Evolutionary conservation across 1,284 basidiomycete species (phyloP), one percentile per base, ranked within the genome.

Genomic region (Chondrostereum purpureum): DNA sequence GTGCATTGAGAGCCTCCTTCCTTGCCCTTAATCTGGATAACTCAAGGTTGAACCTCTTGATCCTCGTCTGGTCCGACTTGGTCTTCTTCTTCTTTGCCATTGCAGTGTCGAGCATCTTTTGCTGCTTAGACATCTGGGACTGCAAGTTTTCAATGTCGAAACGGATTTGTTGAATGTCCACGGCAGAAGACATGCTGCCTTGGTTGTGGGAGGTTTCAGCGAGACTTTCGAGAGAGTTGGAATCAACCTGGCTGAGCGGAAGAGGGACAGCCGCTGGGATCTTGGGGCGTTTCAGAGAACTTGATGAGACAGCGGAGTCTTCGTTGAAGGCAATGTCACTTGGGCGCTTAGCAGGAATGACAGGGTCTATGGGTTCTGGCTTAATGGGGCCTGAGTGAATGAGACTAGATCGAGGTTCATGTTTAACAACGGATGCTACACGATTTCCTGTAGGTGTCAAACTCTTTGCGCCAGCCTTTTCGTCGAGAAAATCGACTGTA

Each of bases 301-400:
- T 31, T 31, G 27, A 31, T 8, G 38, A 31, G 34, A 22, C 16
- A 11, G 6, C 33, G 12, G 37, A 5, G n/a, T 43, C 43, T 14
- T 42, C 13, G 37, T 33, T 46, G 20, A 57, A 59, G 2, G 56
- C 55, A 11, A 51, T 44, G 37, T 62, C 59, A 2, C 61, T 63
- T 23, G 46, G 45, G 39, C 67, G 66, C 54, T 72, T 72, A 17
- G 51, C 58, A 18, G 66, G 60, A 27, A 67, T 47, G 18, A 50
- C 50, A n/a, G 55, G 10, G n/a, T 63, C 62, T 1, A 45, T 19
- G 13, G 58, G 51, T 50, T 67, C 68, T 2, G 59, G 47, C 46
- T 70, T 70, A 42, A 62, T 50, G 5, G 33, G 27, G 16, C 39
- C 18, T 22, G 40, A 42, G 27, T 46, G 51, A 42, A 51, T 47